phyloP scores from a whole-genome alignment of 2,329 filamentous ascomycete species.

The Phoma sp. region DNA sequence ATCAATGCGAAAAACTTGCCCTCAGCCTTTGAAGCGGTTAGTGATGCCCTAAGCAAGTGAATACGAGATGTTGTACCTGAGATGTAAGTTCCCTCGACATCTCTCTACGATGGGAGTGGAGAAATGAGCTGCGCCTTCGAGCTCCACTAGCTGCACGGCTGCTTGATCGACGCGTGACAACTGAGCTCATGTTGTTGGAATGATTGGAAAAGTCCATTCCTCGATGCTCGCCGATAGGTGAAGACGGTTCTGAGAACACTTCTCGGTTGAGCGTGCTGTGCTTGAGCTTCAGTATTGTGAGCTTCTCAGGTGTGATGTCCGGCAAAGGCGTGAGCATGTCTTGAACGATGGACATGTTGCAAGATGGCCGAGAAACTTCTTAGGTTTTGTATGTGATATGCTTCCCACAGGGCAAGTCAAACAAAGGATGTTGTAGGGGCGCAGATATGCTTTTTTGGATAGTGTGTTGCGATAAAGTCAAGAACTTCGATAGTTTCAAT shows the following conservation, averaged over 20 bases:
- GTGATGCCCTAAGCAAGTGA: neutral
- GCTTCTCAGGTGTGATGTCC: constrained; percentile 33
- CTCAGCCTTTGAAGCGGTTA: constrained; percentile 21
- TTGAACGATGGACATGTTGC: constrained; percentile 4
- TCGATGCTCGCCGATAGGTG: constrained; percentile 20
- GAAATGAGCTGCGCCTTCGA: constrained; percentile 32
- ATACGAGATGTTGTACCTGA: neutral
- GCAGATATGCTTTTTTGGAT: neutral
- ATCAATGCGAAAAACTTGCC: constrained; percentile 39
- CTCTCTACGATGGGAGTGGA: constrained; percentile 34
- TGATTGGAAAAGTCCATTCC: constrained; percentile 23
- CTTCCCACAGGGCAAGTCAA: neutral
- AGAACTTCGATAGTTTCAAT: neutral
- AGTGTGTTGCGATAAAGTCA: neutral
- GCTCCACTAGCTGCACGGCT: constrained; percentile 26
- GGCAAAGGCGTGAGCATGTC: constrained; percentile 11
- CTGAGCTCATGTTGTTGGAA: constrained; percentile 16
- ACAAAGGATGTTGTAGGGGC: too few species aligned
- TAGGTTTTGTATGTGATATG: neutral
- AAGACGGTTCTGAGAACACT: constrained; percentile 32
- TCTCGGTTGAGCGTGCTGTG: constrained; percentile 30
- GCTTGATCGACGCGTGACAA: constrained; percentile 22
- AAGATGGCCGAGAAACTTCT: neutral
- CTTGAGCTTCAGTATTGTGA: constrained; percentile 33
- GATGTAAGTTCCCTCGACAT: constrained; percentile 37